Base-by-base conservation (phyloP, 768 basidiomycete genomes). In the Hygrophoropsis aurantiaca region DNA sequence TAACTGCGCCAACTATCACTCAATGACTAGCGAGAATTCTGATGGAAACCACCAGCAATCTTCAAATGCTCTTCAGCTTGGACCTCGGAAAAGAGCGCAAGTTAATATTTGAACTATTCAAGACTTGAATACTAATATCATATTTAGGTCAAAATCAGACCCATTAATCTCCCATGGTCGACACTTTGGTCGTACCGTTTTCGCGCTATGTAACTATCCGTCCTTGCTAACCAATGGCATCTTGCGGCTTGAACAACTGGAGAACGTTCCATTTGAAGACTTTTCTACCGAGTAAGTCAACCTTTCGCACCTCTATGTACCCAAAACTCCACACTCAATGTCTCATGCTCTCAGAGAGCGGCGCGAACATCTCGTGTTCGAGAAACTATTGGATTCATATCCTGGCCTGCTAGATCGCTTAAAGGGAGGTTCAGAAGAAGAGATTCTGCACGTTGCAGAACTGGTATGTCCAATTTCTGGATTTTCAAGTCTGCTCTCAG, bases 371-470 rank as follows among this genome's bases (percentile, higher is more conserved):
- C n/a, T 7, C 3, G 30, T 50, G 2, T 50, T 50, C 16, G 11
- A 20, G 15, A 21, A 44, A 20, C 42, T 50, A 15, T 23, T 50
- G 9, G 7, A 27, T 2, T 26, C 39, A 20, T 16, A 37, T 5
- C 48, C 48, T 6, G 42, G 48, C n/a, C 34, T 50, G 11, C 20
- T 27, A 25, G 42, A 19, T 2, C 20, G 43, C 20, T 15, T 50
- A 9, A 33, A n/a, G n/a, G 43, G 32, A 2, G 23, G 34, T 7
- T 44, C 48, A 2, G 42, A 50, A 11, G 46, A 59, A 4, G 57
- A 58, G 2, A 42, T 58, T 1, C 11, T 43, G 15, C 23, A 33
- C 1, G 40, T 58, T 16, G 54, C 56, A 8, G 52, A 59, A 7
- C 27, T 59, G 42, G 60, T 54, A 20, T 9, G 48, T 54, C 15